phyloP scores from a whole-genome alignment of 139 green algal species.

The Chlamydomonas eustigma region DNA sequence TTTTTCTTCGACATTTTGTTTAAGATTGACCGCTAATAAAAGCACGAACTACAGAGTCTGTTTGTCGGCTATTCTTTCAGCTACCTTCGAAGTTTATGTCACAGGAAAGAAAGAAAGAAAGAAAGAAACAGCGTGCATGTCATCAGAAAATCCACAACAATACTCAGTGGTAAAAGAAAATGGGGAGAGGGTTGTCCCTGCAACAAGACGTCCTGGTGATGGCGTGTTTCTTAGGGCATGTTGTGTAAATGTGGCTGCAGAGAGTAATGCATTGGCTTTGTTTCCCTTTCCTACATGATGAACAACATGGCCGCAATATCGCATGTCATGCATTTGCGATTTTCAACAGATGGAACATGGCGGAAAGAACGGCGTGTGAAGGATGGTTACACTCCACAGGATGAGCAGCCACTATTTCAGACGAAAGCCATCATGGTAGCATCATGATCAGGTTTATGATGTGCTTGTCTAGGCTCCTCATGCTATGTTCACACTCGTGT shows the following conservation, averaged over 20 bases:
- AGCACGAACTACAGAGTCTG: no score
- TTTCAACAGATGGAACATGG: slow-evolving; percentile 62
- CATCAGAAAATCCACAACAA: no score
- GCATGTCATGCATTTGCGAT: not conserved
- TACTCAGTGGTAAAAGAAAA: slow-evolving; percentile 13
- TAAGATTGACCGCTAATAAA: not conserved
- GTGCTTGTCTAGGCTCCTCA: not conserved
- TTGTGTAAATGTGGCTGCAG: not conserved
- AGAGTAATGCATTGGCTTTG: no score
- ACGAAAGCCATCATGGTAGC: slow-evolving; percentile 38
- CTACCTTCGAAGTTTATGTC: not conserved
- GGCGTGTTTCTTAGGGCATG: no score
- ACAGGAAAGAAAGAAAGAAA: no score
- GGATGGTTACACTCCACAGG: slow-evolving; percentile 79
- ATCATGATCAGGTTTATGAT: not conserved
- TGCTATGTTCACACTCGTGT: not conserved
- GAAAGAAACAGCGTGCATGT: no score
- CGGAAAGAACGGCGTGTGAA: slow-evolving; percentile 75
- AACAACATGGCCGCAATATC: no score
- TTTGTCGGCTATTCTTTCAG: no score
- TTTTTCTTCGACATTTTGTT: slow-evolving; percentile 12
- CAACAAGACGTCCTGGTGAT: slow-evolving; percentile 6
- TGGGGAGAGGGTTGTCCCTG: slow-evolving; percentile 48
- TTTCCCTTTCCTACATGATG: no score
- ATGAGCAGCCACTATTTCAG: slow-evolving; percentile 73